Conservation (phyloP, 2,329 filamentous ascomycete genomes). For the Aspergillus oerlinghausenensis region DNA sequence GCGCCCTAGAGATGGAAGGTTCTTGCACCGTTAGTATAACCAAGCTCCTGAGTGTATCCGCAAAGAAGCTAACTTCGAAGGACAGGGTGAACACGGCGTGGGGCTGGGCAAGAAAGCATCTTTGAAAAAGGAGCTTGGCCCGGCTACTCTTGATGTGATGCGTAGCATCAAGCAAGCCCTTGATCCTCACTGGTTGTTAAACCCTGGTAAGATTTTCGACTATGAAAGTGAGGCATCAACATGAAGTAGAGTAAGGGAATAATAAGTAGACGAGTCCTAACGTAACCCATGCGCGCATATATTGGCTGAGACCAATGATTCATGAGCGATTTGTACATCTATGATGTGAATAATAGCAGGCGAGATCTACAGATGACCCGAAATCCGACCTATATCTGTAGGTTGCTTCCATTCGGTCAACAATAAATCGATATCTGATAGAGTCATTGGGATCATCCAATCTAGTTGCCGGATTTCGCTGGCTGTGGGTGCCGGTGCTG, state of each 20-base stretch:
- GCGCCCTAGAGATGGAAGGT: slow-evolving; percentile 90
- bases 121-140: slow-evolving; percentile 71
- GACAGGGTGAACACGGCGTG: slow-evolving; percentile 71
- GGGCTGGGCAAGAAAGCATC: slow-evolving; percentile 83
- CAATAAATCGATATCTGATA: too few relatives aligned
- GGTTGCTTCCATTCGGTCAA: too few relatives aligned
- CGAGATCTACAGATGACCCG: too few relatives aligned
- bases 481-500: slow-evolving; percentile 9
- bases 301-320: not conserved
- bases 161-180: slow-evolving; percentile 74
- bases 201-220: slow-evolving; percentile 89
- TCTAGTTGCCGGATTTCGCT: not conserved
- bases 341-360: not conserved
- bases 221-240: slow-evolving; percentile 28
- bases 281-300: not conserved
- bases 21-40: slow-evolving; percentile 62
- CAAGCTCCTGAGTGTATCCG: not conserved
- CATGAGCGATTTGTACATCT: not conserved
- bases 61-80: slow-evolving; percentile 6
- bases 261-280: not conserved
- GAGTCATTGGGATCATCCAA: not conserved
- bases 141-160: slow-evolving; percentile 80
- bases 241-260: not conserved
- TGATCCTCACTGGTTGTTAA: slow-evolving; percentile 84
- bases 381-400: too few relatives aligned